Base-by-base conservation (phyloP, 1,139 yeast genomes). In the Yamadazyma membranifaciens region DNA sequence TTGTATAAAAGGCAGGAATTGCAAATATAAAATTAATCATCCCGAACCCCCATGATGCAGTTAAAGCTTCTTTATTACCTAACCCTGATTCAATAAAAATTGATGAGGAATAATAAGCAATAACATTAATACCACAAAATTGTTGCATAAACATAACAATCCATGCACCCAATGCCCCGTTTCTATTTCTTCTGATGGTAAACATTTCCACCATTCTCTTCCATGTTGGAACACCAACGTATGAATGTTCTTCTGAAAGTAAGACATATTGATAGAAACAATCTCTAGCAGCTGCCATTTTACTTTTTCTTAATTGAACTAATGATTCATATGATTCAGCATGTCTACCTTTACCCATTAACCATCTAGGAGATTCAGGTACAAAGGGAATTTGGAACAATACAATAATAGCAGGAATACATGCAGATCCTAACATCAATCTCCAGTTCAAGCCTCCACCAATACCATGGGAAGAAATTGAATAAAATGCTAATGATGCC, bases 71-170 rank as follows among this genome's bases (percentile, higher is more conserved):
- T 40, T 78, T 69, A 44, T 73, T 78, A 25, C 78, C 63, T 59
- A 83, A 83, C 30, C 84, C 83, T 17, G 91, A 80, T 39, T 81
- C 73, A 34, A 75, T 63, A 62, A 87, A 87, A 47, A 87, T 87
- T 10, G 85, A 73, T 0, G 89, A 80, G 0, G 88, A 81, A 60
- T 83, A 85, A 62, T 84, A 83, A 14, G 95, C 94, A 63, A 88
- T 87, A 40, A 87, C 94, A 55, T 87, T 88, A 57, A 88, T 82
- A 55, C 96, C 96, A 65, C 95, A 87, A 68, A 88, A 85, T 60
- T 88, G 96, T 67, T 88, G 96, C 88, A 85, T 84, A 58, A 87
- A 84, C 81, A 88, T 87, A 47, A 82, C 87, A 47, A 87, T 73
- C 77, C 85, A 84, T 2, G 95, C 80, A 42, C 88, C 95, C 43